Conservation (phyloP, 2,329 filamentous ascomycete species). For the Ophiostoma ips region DNA sequence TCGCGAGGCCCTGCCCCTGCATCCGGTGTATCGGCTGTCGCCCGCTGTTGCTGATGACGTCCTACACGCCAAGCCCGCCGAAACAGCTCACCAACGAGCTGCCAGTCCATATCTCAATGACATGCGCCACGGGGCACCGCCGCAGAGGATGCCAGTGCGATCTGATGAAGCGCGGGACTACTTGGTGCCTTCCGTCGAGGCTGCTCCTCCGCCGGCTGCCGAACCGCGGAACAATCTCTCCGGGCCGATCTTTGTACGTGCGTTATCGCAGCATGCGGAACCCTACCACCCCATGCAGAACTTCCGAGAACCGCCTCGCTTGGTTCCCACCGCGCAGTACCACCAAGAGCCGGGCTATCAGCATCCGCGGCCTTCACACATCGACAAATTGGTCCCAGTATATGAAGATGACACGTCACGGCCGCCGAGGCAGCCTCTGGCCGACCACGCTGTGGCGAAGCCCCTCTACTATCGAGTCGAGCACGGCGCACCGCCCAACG, state of each 20-base stretch:
- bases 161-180: conserved; percentile 25
- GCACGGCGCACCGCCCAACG: too few species aligned
- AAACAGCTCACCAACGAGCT: background rate
- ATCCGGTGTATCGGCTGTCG: too few species aligned
- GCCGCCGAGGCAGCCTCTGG: too few species aligned
- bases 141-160: conserved; percentile 5
- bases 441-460: too few species aligned
- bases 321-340: background rate
- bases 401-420: too few species aligned
- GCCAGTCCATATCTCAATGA: background rate
- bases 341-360: too few species aligned
- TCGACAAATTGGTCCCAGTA: too few species aligned
- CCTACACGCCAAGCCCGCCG: too few species aligned
- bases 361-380: too few species aligned
- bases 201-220: conserved; percentile 20
- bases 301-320: background rate
- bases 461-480: too few species aligned
- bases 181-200: conserved; percentile 25
- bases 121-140: background rate
- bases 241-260: conserved; percentile 13
- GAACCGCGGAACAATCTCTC: conserved; percentile 20
- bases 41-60: too few species aligned
- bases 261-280: background rate
- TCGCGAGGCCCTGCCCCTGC: too few species aligned
- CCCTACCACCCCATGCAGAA: background rate